Percentiles rank a stretch among this genome's conserved stretches.
Evolutionary conservation across 148 eudicot genomes (phyloP).

Genomic region (Silene latifolia): DNA sequence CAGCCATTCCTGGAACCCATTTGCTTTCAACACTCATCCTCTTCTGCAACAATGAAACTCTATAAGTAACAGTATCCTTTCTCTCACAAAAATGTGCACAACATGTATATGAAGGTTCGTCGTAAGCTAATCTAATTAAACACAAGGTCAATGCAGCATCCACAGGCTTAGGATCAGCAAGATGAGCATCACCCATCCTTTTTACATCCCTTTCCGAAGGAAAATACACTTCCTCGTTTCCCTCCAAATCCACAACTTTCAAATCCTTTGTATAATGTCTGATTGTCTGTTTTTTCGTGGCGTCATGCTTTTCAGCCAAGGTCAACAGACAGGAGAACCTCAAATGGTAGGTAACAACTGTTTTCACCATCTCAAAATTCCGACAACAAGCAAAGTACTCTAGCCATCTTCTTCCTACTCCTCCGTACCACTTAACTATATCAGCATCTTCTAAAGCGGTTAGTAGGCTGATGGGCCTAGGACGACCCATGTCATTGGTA

Average conservation of each 20-base stretch:
- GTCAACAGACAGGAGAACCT: slow-evolving; percentile 89
- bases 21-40: slow-evolving; percentile 38
- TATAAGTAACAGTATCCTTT: slow-evolving; percentile 55
- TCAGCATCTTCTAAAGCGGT: slow-evolving; percentile 71
- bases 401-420: slow-evolving; percentile 87
- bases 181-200: slow-evolving; percentile 63
- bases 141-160: slow-evolving; percentile 60
- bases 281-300: slow-evolving; percentile 71
- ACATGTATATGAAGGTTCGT: slow-evolving; percentile 59
- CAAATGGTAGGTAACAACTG: slow-evolving; percentile 67
- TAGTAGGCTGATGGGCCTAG: slow-evolving; percentile 67
- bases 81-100: slow-evolving; percentile 74
- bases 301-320: slow-evolving; percentile 80
- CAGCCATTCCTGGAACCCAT: slow-evolving; percentile 65
- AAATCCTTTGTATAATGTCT: slow-evolving; percentile 82
- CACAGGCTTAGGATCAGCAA: slow-evolving; percentile 81
- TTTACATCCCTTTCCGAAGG: slow-evolving; percentile 77
- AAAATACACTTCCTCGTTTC: slow-evolving; percentile 53
- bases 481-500: slow-evolving; percentile 91
- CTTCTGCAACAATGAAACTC: slow-evolving; percentile 56
- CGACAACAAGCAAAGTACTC: slow-evolving; percentile 80
- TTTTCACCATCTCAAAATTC: slow-evolving; percentile 66
- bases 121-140: slow-evolving; percentile 62
- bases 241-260: slow-evolving; percentile 44
- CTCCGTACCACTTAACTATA: slow-evolving; percentile 87